Conservation (phyloP, 495 filamentous ascomycete species). For the Chaetomium fimeti region DNA sequence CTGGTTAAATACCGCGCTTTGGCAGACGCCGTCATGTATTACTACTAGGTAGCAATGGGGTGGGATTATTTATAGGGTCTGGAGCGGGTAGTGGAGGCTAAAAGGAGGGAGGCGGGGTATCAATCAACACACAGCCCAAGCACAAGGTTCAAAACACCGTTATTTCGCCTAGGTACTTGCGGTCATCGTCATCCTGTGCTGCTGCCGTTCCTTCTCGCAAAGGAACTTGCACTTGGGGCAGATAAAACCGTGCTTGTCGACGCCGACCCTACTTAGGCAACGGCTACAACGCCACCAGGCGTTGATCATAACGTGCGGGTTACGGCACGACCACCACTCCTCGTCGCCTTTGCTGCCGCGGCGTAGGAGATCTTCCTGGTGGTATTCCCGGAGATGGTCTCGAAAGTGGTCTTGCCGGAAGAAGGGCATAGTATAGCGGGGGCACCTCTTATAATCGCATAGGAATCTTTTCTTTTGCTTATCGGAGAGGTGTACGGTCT, state of each 20-base stretch:
- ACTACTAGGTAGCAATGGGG: too few relatives aligned
- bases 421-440: slow-evolving; percentile 40
- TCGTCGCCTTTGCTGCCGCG: slow-evolving; percentile 28
- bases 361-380: slow-evolving; percentile 50
- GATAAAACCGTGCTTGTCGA: slow-evolving; percentile 37
- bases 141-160: too few relatives aligned
- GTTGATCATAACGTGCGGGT: slow-evolving; percentile 25
- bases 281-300: slow-evolving; percentile 51
- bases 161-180: too few relatives aligned
- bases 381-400: slow-evolving; percentile 51
- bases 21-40: too few relatives aligned
- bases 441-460: slow-evolving; percentile 46
- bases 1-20: too few relatives aligned
- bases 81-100: too few relatives aligned
- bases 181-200: slow-evolving; percentile 7
- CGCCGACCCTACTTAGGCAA: slow-evolving; percentile 43
- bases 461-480: slow-evolving; percentile 39
- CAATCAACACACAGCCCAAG: too few relatives aligned
- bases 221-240: slow-evolving; percentile 43
- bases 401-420: slow-evolving; percentile 47
- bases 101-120: too few relatives aligned
- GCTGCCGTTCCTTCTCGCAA: slow-evolving; percentile 42
- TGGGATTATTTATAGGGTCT: too few relatives aligned
- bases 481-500: slow-evolving; percentile 37
- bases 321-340: slow-evolving; percentile 27